Evolutionary conservation across 2,329 filamentous ascomycete species (phyloP), one percentile per base, ranked within the genome.

Genomic region (Karstenula rhodostoma): DNA sequence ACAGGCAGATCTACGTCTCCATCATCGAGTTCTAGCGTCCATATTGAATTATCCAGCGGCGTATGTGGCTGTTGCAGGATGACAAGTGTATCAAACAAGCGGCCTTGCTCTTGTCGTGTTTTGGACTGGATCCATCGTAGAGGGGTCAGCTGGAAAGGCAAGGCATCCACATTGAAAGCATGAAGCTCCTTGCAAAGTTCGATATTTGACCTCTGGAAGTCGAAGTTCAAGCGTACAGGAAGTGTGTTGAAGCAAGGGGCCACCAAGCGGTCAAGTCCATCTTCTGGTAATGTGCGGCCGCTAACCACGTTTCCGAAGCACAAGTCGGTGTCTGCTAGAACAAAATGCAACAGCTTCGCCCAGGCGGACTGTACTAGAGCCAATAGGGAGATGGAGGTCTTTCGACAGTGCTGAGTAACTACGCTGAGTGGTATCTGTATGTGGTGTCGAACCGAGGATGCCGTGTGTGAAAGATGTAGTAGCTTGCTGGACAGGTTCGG

Each of bases 211-310:
- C 75, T 79, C 1, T 74, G 74, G 2, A 73, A 72, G 1, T 82
- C 77, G 10, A 91, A 62, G 33, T 87, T 78, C 17, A 87, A 78
- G 27, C 92, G 86, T 1, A 93, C 73, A 0, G 94, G 93, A 13
- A 97, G 78, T 0, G 94, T 96, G 72, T 97, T 97, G 82, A 97
- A 97, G 74, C 93, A 96, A 0, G 94, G 94, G 0, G 92, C 93
- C n/a, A 96, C 86, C 6, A 97, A 84, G 4, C 84, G 81, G 40
- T 94, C 88, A 12, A 94, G 81, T 0, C 85, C 86, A 6, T 90
- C 84, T 2, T 94, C 75, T 0, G 86, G 79, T 10, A 92, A 73
- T 0, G 88, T 89, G 8, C 94, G 87, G 1, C 94, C 93, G 70
- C 88, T 94, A 58, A 94, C 85, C 2, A 97, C 89, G 68, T 92